phyloP scores from a whole-genome alignment of 148 eudicot species.

The Amaranthus cruentus region DNA sequence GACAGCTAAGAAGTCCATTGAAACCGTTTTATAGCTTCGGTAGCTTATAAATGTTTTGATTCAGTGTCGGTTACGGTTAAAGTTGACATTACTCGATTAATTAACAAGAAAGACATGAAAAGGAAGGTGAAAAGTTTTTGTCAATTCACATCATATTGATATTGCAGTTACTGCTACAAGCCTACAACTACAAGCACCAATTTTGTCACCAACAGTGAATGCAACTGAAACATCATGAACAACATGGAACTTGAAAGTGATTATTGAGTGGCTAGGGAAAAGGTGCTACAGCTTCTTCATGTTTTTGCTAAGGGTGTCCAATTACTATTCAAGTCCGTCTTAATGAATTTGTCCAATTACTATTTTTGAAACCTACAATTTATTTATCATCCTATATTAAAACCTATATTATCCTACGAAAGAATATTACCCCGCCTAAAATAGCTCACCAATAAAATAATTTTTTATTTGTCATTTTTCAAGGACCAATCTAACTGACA shows the following conservation, averaged over 20 bases:
- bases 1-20: neutral
- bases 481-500: too few species aligned
- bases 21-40: neutral
- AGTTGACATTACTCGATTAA: slow-evolving; percentile 9
- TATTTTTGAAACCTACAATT: too few species aligned
- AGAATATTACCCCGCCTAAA: too few species aligned
- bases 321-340: too few species aligned
- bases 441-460: too few species aligned
- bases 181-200: slow-evolving; percentile 9
- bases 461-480: too few species aligned
- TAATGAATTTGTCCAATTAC: too few species aligned
- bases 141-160: neutral
- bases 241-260: too few species aligned
- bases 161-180: too few species aligned
- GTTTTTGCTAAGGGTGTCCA: too few species aligned
- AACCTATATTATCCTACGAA: too few species aligned
- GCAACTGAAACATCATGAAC: neutral
- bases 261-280: neutral
- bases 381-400: too few species aligned
- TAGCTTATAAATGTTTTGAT: neutral
- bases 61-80: neutral
- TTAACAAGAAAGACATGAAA: neutral
- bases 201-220: neutral
- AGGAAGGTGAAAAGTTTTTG: neutral
- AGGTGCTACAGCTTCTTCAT: neutral